Evolutionary conservation across 805 yeast species (phyloP), one percentile per base, ranked within the genome.

Genomic region (Yamadazyma tumulicola): DNA sequence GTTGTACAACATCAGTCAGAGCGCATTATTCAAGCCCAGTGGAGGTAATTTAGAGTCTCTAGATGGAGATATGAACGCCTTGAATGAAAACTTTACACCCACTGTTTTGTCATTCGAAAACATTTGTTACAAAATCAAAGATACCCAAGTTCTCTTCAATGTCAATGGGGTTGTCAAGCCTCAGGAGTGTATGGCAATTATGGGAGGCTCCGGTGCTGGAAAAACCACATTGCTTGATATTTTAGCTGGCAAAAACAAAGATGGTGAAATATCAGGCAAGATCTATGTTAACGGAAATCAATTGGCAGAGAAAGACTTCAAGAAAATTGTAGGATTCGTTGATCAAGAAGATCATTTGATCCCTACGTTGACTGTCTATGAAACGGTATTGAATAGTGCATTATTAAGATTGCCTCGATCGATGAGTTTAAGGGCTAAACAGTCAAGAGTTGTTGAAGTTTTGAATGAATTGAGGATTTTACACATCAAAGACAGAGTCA

Each of bases 171-270:
- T 77, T 10, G 95, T 81, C 3, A 76, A 77, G 33, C 95, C 97
- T 2, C 83, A 96, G 24, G 88, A 88, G 54, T 83, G 95, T 42
- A 57, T 88, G 54, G 97, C 98, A 0, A 87, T 93, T 26, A 86
- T 93, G 95, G 98, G 98, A 28, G 97, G 97, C 1, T 89, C 97
- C 0, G 98, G 98, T 32, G 97, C 98, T 10, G 98, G 98, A 34
- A 93, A 93, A 55, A 91, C 98, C 1, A 91, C 98, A 0, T 62
- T 93, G 27, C 64, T 93, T 33, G 98, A 93, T 53, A 88, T 93
- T 39, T 64, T 93, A 37, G 97, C 97, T 0, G 84, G 81, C 30
- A 93, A 91, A 54, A 75, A 79, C 52, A 93, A 91, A 52, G 72
- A 79, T 21, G 98, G 98, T 2, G 42, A 45, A 1, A 71, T 77